Base-by-base conservation (phyloP, 352 stramenopile genomes). In the Globisporangium mamillatum region DNA sequence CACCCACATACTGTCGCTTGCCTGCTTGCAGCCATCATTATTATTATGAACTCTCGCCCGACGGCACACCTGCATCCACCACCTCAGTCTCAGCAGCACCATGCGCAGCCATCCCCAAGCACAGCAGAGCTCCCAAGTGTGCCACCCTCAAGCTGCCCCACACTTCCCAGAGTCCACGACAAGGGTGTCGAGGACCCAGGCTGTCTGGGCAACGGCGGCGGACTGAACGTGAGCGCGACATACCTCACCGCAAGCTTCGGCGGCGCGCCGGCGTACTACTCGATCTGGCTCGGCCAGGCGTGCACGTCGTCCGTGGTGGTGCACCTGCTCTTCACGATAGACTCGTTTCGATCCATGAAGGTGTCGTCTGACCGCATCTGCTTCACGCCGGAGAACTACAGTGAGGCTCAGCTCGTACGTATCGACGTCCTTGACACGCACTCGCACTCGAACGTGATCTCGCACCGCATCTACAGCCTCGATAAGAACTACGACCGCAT, bases 281-380 rank as follows among this genome's bases (percentile, higher is more conserved):
- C 83, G 34, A 69, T 93, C 4, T 73, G 72, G n/a, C 73, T 93
- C 25, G 72, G 74, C 8, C 71, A 88, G 65, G 50, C 67, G n/a
- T 93, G 86, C 68, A 63, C 75, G 25, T 92, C 86, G 18, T 76
- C 79, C 4, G 86, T 93, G 9, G 80, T 92, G 12, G 84, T 93
- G 32, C 83, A 93, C 61, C 56, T 93, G 46, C 66, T 89, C 67
- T 78, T 89, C 52, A 66, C 77, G 6, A 68, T 64, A 16, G 86
- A 93, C 63, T 67, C 78, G 52, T 62, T 56, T 20, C 69, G 74
- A 38, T 77, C 72, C 14, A 65, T 91, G 10, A 75, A 75, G 1
- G 72, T 93, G 5, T 90, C 86, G 4, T 86, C 80, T 20, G 81
- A 91, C 64, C 82, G 86, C 8, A 61, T 93, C n/a, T 86, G 77